Percentiles rank a stretch among this genome's conserved stretches.
Evolutionary conservation across 2,329 filamentous ascomycete genomes (phyloP).

Genomic region (Bipolaris oryzae): DNA sequence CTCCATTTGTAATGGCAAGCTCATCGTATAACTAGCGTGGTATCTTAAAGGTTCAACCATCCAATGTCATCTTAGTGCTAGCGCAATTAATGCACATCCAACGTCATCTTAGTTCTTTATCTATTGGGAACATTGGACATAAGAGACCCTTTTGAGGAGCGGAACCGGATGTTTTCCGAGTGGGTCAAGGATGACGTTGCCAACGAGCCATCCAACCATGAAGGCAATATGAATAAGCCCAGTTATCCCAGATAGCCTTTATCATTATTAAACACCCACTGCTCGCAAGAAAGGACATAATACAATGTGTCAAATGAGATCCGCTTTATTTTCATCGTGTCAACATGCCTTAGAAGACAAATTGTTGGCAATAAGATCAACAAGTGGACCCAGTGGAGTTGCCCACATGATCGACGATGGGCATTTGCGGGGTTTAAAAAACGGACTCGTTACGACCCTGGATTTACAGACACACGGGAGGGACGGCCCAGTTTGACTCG

Average conservation of each 20-base stretch:
- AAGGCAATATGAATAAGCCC: background rate
- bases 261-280: background rate
- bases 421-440: too few species aligned
- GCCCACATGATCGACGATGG: too few species aligned
- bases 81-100: constrained; percentile 10
- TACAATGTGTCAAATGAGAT: background rate
- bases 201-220: constrained; percentile 1
- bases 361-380: background rate
- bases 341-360: background rate
- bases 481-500: background rate
- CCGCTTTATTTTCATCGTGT: background rate
- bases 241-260: background rate
- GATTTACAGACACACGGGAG: too few species aligned
- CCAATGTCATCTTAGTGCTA: constrained; percentile 14
- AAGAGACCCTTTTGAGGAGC: constrained; percentile 2
- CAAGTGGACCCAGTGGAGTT: background rate
- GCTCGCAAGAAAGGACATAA: background rate
- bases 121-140: constrained; percentile 10
- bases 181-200: constrained; percentile 9
- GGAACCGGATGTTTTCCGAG: constrained; percentile 8
- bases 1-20: too few species aligned
- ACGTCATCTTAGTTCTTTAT: constrained; percentile 1
- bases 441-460: too few species aligned
- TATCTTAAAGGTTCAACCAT: constrained; percentile 11
- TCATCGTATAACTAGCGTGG: too few species aligned